Percentiles rank a stretch among this genome's conserved stretches.
phyloP scores from a whole-genome alignment of 768 basidiomycete genomes.

The Kwoniella dendrophila region DNA sequence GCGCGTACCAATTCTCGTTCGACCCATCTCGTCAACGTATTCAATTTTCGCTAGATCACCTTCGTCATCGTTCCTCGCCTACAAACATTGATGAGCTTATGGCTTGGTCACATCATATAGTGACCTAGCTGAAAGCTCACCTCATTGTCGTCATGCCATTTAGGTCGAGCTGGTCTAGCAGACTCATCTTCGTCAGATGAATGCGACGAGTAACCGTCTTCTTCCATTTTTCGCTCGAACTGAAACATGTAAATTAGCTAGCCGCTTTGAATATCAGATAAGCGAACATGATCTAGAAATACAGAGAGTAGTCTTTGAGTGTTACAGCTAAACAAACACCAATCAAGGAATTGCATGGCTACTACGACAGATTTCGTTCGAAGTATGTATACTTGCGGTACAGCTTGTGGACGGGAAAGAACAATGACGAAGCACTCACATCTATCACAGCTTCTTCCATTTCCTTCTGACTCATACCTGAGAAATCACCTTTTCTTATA shows the following conservation, averaged over 20 bases:
- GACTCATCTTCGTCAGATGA: constrained; percentile 47
- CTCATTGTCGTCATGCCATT: constrained; percentile 17
- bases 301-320: no score
- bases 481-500: constrained; percentile 45
- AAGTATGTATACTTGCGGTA: no score
- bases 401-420: no score
- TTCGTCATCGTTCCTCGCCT: constrained; percentile 19
- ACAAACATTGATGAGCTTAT: neutral
- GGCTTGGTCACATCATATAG: neutral
- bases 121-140: neutral
- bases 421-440: constrained; percentile 31
- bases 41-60: constrained; percentile 43
- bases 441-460: constrained; percentile 50
- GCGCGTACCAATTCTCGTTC: constrained; percentile 49
- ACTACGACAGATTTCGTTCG: no score
- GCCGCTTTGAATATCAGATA: neutral
- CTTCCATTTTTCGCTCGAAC: constrained; percentile 52
- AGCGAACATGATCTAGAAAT: neutral
- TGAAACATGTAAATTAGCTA: constrained; percentile 8
- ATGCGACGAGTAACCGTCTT: constrained; percentile 43
- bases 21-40: constrained; percentile 54
- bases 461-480: constrained; percentile 48
- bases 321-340: no score
- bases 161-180: constrained; percentile 20
- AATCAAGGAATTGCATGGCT: no score